phyloP scores from a whole-genome alignment of 257 asterid species.

The Solanum etuberosum region DNA sequence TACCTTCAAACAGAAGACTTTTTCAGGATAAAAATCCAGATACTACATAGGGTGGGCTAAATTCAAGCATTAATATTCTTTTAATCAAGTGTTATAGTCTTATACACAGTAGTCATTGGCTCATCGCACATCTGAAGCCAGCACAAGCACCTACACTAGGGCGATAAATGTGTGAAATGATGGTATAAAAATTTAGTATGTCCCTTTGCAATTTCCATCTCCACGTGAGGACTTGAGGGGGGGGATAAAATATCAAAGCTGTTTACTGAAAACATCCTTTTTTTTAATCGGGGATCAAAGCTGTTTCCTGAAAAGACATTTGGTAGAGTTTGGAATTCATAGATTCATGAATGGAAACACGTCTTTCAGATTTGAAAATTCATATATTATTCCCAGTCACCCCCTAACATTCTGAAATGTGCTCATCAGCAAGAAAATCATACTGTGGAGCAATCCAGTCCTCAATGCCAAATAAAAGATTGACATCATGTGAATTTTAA shows the following conservation, averaged over 20 bases:
- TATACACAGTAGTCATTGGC: background rate
- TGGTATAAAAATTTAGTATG: background rate
- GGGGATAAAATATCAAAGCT: background rate
- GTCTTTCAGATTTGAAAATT: background rate
- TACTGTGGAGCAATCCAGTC: background rate
- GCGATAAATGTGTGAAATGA: background rate
- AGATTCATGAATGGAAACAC: background rate
- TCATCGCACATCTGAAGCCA: background rate
- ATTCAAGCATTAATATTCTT: background rate
- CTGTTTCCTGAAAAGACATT: background rate
- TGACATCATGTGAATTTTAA: background rate
- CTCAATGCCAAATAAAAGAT: background rate
- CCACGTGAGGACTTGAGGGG: no score
- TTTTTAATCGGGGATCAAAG: background rate
- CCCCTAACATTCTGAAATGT: background rate
- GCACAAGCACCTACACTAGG: background rate
- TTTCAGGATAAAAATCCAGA: background rate
- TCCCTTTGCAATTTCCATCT: background rate
- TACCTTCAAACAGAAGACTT: background rate
- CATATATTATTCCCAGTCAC: background rate
- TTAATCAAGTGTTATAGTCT: background rate
- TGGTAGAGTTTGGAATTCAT: background rate
- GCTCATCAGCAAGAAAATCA: background rate
- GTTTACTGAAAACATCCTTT: background rate
- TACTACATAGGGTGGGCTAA: background rate